Conservation (phyloP, 805 yeast genomes). For the Kockiozyma suomiensis region DNA sequence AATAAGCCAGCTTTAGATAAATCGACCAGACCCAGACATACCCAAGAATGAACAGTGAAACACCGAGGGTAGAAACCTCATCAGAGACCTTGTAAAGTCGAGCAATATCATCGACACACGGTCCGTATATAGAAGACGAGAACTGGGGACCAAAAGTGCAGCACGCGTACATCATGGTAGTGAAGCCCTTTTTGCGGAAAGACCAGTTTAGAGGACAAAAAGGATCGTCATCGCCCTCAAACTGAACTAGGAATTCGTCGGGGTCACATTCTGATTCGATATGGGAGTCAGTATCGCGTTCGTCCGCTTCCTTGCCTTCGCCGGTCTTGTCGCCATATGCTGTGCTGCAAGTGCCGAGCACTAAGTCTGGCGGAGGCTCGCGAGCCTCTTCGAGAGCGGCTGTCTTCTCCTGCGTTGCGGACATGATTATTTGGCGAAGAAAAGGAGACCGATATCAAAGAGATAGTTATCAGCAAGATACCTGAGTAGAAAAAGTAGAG, state of each 20-base stretch:
- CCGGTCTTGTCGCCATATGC: background rate
- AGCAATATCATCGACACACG: slow-evolving; percentile 16
- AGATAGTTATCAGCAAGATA: too few relatives aligned
- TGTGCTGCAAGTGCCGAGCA: too few relatives aligned
- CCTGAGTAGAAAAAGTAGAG: too few relatives aligned
- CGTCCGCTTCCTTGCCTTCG: background rate
- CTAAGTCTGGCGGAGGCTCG: background rate
- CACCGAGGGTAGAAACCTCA: slow-evolving; percentile 27
- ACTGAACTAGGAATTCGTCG: slow-evolving; percentile 29
- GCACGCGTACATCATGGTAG: slow-evolving; percentile 29
- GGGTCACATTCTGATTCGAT: slow-evolving; percentile 1
- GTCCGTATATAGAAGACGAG: slow-evolving; percentile 28
- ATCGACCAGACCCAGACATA: slow-evolving; percentile 22
- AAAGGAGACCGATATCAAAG: too few relatives aligned
- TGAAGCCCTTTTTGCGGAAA: slow-evolving; percentile 16
- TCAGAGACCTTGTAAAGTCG: slow-evolving; percentile 15
- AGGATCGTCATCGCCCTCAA: slow-evolving; percentile 38
- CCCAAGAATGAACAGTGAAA: slow-evolving; percentile 57
- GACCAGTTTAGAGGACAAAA: slow-evolving; percentile 32
- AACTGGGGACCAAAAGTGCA: slow-evolving; percentile 35
- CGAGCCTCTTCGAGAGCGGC: background rate
- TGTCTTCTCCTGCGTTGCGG: background rate
- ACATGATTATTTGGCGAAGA: too few relatives aligned
- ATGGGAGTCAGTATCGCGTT: background rate
- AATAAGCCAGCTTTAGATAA: background rate